Conservation (phyloP, 257 asterid species). For the Leonotis leonurus region DNA sequence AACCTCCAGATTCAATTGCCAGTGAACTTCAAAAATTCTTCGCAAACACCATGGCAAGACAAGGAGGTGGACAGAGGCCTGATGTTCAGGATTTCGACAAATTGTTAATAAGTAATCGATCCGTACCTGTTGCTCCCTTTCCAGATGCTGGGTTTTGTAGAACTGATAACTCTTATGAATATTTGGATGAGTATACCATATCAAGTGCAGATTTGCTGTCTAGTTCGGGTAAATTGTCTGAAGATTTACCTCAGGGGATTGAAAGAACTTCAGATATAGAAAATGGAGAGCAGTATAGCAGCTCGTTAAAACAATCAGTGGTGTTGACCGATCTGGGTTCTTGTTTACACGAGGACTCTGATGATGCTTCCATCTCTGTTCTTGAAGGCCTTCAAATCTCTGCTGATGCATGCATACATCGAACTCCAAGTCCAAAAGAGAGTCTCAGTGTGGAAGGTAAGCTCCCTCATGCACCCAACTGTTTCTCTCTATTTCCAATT, state of each 20-base stretch:
- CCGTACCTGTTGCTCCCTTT: constrained; percentile 15
- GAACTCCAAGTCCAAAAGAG: constrained; percentile 16
- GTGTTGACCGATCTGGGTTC: too few relatives aligned
- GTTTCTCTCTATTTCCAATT: not conserved
- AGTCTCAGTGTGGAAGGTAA: not conserved
- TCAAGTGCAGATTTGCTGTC: constrained; percentile 6
- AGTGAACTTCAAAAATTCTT: constrained; percentile 59
- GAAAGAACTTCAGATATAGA: not conserved
- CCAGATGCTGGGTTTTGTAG: constrained; percentile 17
- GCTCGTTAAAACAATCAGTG: not conserved
- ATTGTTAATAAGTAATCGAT: constrained; percentile 12
- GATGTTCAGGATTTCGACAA: constrained; percentile 38
- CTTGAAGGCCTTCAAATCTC: constrained; percentile 19
- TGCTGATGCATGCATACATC: constrained; percentile 11
- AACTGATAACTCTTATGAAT: constrained; percentile 12
- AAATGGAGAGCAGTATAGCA: not conserved
- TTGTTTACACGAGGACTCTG: not conserved
- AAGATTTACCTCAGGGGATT: constrained; percentile 1
- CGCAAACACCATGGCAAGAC: constrained; percentile 59
- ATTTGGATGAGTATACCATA: not conserved
- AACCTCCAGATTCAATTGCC: constrained; percentile 40
- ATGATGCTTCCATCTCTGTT: constrained; percentile 10
- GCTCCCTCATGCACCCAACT: not conserved
- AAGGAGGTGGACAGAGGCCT: constrained; percentile 53
- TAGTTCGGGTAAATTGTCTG: constrained; percentile 2